Evolutionary conservation across 148 eudicot species (phyloP).

Genomic region (Rhododendron ferrugineum): DNA sequence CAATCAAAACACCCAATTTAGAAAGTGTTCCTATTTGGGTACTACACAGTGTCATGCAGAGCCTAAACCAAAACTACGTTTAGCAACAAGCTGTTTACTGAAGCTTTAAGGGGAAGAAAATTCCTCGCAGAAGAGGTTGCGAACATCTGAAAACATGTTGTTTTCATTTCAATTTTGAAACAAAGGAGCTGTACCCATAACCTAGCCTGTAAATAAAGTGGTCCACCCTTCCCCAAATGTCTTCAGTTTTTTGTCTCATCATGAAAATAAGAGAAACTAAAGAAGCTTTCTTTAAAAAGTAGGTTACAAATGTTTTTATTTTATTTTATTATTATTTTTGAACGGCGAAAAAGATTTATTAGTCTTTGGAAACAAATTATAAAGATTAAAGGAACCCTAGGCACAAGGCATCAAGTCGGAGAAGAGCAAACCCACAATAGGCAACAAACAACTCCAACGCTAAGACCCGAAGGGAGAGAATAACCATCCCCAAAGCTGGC

Average conservation of each 20-base stretch:
- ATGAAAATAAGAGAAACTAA: slow-evolving; percentile 49
- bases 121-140: background rate
- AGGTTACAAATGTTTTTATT: background rate
- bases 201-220: slow-evolving; percentile 28
- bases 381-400: too few relatives aligned
- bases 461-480: too few relatives aligned
- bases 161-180: slow-evolving; percentile 11
- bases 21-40: background rate
- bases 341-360: too few relatives aligned
- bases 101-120: background rate
- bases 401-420: too few relatives aligned
- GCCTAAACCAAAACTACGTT: background rate
- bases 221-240: slow-evolving; percentile 16
- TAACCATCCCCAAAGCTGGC: too few relatives aligned
- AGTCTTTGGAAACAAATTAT: too few relatives aligned
- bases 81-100: background rate
- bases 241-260: slow-evolving; percentile 21
- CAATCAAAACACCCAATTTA: background rate
- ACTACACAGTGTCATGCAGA: background rate
- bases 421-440: too few relatives aligned
- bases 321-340: too few relatives aligned
- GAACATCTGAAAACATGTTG: background rate
- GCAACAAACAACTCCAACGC: too few relatives aligned
- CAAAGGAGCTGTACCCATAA: slow-evolving; percentile 16
- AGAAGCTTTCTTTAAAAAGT: slow-evolving; percentile 38